Evolutionary conservation across 2,329 filamentous ascomycete genomes (phyloP).

Genomic region (Colletotrichum tropicale): DNA sequence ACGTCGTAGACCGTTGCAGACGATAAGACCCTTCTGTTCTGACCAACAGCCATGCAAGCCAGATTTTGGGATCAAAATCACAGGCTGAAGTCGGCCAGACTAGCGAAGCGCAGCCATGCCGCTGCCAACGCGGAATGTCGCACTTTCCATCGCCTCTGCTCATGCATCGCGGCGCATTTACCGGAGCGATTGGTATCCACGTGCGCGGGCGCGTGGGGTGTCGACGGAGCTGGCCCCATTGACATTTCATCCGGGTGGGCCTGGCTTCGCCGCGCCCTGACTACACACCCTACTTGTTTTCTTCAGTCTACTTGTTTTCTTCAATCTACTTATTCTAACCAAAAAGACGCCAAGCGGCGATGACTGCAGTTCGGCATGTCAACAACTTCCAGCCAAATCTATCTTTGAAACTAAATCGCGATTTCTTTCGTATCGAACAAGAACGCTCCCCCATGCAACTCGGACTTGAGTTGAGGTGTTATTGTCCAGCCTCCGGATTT

Average conservation of each 20-base stretch:
- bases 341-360: background rate
- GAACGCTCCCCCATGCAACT: background rate
- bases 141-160: background rate
- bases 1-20: background rate
- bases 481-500: background rate
- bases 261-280: background rate
- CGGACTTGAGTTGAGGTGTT: background rate
- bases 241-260: constrained; percentile 12
- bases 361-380: background rate
- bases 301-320: background rate
- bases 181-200: background rate
- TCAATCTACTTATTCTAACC: background rate
- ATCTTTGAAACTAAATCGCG: background rate
- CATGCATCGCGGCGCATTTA: background rate
- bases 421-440: background rate
- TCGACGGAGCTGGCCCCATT: background rate
- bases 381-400: background rate
- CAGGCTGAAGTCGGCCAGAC: background rate
- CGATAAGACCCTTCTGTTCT: background rate
- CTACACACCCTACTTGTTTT: background rate
- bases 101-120: background rate
- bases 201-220: background rate
- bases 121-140: background rate
- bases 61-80: background rate
- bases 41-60: background rate